Evolutionary conservation across 2,329 filamentous ascomycete species (phyloP).

Genomic region (Penicillium sp.): DNA sequence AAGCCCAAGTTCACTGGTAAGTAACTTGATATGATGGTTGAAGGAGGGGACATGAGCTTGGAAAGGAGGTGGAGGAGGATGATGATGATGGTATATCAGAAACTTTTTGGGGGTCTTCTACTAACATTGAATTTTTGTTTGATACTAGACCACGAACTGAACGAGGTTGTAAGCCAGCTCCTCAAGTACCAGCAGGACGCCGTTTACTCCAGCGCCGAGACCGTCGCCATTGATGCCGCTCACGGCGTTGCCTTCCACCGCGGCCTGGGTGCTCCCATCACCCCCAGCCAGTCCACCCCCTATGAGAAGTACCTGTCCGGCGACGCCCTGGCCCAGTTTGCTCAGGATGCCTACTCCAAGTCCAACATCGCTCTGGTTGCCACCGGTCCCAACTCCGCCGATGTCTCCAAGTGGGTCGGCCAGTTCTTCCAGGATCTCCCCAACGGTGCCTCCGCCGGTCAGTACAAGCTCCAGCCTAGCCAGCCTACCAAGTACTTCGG

Average conservation of each 20-base stretch:
- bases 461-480: slow-evolving; percentile 57
- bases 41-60: background rate
- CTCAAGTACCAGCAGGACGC: slow-evolving; percentile 77
- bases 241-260: slow-evolving; percentile 89
- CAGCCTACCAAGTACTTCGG: slow-evolving; percentile 83
- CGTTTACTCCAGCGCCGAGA: slow-evolving; percentile 61
- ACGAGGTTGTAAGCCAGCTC: slow-evolving; percentile 79
- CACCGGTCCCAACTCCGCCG: slow-evolving; percentile 75
- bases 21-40: slow-evolving; percentile 16
- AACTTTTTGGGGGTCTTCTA: background rate
- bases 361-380: slow-evolving; percentile 88
- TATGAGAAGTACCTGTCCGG: slow-evolving; percentile 74
- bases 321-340: slow-evolving; percentile 72
- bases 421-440: slow-evolving; percentile 83
- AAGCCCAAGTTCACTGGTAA: slow-evolving; percentile 79
- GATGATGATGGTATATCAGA: background rate
- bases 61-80: background rate
- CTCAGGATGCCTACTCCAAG: slow-evolving; percentile 79
- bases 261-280: slow-evolving; percentile 78
- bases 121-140: slow-evolving; percentile 13
- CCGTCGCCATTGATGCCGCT: slow-evolving; percentile 80
- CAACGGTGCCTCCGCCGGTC: slow-evolving; percentile 48
- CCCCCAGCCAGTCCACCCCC: slow-evolving; percentile 70
- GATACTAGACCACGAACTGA: slow-evolving; percentile 75
- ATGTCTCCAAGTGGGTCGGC: slow-evolving; percentile 84